Conservation (phyloP, 176 grass and related monocot genomes). For the Oryza punctata region DNA sequence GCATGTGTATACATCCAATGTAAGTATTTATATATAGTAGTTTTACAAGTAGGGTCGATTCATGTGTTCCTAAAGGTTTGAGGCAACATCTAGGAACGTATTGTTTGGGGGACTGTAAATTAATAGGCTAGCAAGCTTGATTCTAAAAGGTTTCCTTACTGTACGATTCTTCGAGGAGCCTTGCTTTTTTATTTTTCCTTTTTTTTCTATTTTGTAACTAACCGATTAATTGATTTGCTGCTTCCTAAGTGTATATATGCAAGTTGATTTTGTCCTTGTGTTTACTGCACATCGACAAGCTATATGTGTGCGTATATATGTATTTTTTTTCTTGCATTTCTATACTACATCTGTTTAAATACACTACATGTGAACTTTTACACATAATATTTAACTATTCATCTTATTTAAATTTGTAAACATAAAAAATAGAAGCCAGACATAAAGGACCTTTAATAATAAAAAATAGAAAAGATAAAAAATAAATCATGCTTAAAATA, state of each 20-base stretch:
- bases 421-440: no score
- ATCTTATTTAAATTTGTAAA: no score
- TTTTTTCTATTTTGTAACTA: background rate
- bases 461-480: no score
- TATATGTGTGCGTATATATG: no score
- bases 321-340: no score
- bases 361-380: no score
- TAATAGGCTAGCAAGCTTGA: constrained; percentile 9
- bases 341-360: no score
- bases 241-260: background rate
- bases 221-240: background rate
- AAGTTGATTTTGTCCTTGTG: no score
- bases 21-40: background rate
- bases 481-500: no score
- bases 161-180: constrained; percentile 2
- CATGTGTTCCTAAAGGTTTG: background rate
- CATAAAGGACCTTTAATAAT: no score
- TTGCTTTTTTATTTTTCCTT: background rate
- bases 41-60: constrained; percentile 3
- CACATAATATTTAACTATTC: no score
- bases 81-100: background rate
- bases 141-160: background rate
- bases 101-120: constrained; percentile 16
- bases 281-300: no score
- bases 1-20: constrained; percentile 5